Evolutionary conservation across 2,329 filamentous ascomycete species (phyloP).

Genomic region (Gnomoniopsis smithogilvyi): DNA sequence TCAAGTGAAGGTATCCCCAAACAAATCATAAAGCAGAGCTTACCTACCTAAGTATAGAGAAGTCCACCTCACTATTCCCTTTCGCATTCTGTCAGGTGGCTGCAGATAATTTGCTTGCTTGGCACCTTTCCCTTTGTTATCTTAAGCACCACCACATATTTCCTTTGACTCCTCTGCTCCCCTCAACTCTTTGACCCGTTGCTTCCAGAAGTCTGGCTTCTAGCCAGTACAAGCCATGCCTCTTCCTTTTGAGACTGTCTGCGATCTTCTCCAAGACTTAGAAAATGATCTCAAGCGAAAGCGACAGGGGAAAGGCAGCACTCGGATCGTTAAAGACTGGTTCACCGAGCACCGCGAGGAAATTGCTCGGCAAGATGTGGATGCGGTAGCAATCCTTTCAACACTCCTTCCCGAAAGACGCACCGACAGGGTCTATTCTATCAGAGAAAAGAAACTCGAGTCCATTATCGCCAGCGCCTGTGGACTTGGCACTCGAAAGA

Average conservation of each 20-base stretch:
- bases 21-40: neutral
- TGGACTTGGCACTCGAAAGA: slow-evolving; percentile 59
- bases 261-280: slow-evolving; percentile 68
- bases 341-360: slow-evolving; percentile 59
- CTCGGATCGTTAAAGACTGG: slow-evolving; percentile 57
- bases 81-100: neutral
- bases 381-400: slow-evolving; percentile 66
- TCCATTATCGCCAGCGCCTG: slow-evolving; percentile 66
- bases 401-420: slow-evolving; percentile 73
- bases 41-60: neutral
- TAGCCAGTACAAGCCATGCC: slow-evolving; percentile 44
- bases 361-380: slow-evolving; percentile 55
- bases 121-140: neutral
- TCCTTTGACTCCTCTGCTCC: neutral
- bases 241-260: slow-evolving; percentile 67
- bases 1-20: slow-evolving; percentile 4
- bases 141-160: neutral
- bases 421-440: slow-evolving; percentile 72
- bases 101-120: neutral
- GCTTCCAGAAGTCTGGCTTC: neutral
- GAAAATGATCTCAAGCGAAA: slow-evolving; percentile 42
- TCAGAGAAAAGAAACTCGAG: slow-evolving; percentile 61
- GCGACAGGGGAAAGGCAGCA: slow-evolving; percentile 28
- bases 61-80: neutral
- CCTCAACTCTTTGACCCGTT: too few relatives aligned